These are phyloP conservation scores for Neopestalotiopsis clavispora DNA, from an alignment of 2,329 filamentous ascomycete genomes.

Conservation along the genomic window DNA sequence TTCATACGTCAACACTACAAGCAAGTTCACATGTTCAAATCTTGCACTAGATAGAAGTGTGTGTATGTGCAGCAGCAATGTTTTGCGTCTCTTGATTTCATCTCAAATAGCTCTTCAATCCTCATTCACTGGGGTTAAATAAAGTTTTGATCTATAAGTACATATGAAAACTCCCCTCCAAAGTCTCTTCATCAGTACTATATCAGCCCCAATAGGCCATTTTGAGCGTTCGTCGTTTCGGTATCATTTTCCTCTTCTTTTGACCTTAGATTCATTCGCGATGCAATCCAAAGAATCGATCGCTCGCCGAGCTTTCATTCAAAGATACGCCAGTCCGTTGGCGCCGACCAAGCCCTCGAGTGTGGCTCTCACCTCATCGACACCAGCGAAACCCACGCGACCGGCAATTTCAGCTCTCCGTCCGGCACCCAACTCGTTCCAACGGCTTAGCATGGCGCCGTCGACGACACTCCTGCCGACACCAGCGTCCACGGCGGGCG, in stretches of 20 bases:
- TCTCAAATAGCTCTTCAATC: too few relatives aligned
- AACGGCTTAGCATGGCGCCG: slow-evolving; percentile 74
- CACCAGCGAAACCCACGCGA: slow-evolving; percentile 70
- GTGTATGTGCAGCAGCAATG: too few relatives aligned
- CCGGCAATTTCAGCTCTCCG: slow-evolving; percentile 74
- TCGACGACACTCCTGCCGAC: slow-evolving; percentile 75
- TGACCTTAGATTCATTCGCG: neutral
- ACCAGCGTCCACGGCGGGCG: slow-evolving; percentile 60
- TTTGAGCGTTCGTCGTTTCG: too few relatives aligned
- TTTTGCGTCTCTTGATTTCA: too few relatives aligned
- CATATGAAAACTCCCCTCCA: too few relatives aligned
- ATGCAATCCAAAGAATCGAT: neutral
- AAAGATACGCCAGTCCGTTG: slow-evolving; percentile 57
- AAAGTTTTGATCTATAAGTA: too few relatives aligned
- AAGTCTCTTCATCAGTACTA: too few relatives aligned
- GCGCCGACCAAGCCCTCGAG: slow-evolving; percentile 59
- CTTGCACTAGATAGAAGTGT: too few relatives aligned
- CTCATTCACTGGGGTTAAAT: too few relatives aligned
- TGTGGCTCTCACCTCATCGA: slow-evolving; percentile 68
- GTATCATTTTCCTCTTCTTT: neutral
- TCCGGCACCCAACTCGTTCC: slow-evolving; percentile 76
- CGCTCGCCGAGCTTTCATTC: slow-evolving; percentile 8
- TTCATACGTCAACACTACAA: too few relatives aligned
- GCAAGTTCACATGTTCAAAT: too few relatives aligned
- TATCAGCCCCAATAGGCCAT: too few relatives aligned